Evolutionary conservation across 768 basidiomycete genomes (phyloP).

Genomic region (Rhizopogon vinicolor): DNA sequence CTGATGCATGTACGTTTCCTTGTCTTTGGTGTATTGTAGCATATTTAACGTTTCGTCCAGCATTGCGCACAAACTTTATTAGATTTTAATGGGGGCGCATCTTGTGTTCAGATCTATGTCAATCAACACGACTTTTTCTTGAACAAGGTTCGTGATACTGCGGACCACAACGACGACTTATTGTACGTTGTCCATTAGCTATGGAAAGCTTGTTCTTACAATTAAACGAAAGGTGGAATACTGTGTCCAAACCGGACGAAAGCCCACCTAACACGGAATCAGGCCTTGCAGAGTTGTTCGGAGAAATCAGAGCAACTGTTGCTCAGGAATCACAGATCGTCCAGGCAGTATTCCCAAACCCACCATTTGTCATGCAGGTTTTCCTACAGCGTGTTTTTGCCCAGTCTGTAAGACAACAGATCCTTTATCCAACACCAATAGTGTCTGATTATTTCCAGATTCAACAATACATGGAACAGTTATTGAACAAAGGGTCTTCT

Average conservation of each 20-base stretch:
- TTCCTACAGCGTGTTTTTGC: slow-evolving; percentile 97
- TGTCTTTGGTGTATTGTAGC: slow-evolving; percentile 6
- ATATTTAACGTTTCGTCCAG: slow-evolving; percentile 35
- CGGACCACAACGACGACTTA: slow-evolving; percentile 48
- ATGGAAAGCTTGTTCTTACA: neutral
- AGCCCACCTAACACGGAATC: slow-evolving; percentile 74
- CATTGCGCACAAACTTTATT: slow-evolving; percentile 96
- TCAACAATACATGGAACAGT: slow-evolving; percentile 91
- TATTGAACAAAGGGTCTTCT: slow-evolving; percentile 68
- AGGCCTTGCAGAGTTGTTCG: slow-evolving; percentile 74
- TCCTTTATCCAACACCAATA: neutral
- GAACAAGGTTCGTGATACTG: slow-evolving; percentile 73
- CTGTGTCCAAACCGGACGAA: slow-evolving; percentile 74
- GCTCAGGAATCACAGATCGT: slow-evolving; percentile 97
- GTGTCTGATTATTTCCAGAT: slow-evolving; percentile 49
- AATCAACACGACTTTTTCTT: slow-evolving; percentile 99
- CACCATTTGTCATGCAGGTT: slow-evolving; percentile 94
- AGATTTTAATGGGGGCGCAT: slow-evolving; percentile 96
- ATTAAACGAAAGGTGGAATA: slow-evolving; percentile 61
- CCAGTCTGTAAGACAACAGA: slow-evolving; percentile 66
- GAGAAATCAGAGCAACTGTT: slow-evolving; percentile 86
- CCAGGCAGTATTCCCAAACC: slow-evolving; percentile 97
- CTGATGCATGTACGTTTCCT: slow-evolving; percentile 88
- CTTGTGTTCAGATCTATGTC: slow-evolving; percentile 97
- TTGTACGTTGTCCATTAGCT: slow-evolving; percentile 36